phyloP scores from a whole-genome alignment of 306 rosid species.

The Cucumis cinereus region DNA sequence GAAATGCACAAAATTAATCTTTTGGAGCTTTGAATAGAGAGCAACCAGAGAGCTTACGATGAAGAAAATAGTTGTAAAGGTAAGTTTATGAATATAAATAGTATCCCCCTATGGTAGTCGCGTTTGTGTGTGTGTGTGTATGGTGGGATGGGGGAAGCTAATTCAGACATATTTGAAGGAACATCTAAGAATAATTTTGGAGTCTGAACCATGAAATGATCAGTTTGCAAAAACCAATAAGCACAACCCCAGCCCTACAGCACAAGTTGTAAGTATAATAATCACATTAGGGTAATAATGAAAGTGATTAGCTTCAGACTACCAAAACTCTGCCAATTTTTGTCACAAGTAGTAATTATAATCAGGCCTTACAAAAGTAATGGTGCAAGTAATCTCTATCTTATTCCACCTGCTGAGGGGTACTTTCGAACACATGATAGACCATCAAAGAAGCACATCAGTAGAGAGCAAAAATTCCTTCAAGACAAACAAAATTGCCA shows the following conservation, averaged over 20 bases:
- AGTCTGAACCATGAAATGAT: constrained; percentile 92
- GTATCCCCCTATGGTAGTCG: background rate
- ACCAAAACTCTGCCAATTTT: background rate
- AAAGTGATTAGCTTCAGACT: background rate
- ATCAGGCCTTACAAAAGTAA: no score
- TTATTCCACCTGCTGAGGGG: background rate
- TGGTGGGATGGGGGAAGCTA: background rate
- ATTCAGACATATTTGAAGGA: constrained; percentile 75
- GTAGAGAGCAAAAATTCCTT: background rate
- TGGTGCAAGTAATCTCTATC: background rate
- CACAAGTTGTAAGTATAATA: constrained; percentile 7
- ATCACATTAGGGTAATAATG: background rate
- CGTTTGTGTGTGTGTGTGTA: background rate
- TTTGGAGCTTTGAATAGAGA: background rate
- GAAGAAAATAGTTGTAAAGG: background rate
- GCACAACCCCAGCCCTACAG: constrained; percentile 98
- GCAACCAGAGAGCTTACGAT: background rate
- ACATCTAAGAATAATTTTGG: constrained; percentile 72
- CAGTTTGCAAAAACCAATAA: constrained; percentile 86
- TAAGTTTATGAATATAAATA: background rate
- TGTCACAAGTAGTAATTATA: background rate
- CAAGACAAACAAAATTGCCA: background rate
- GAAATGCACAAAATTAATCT: background rate
- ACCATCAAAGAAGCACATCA: background rate
- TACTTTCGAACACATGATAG: background rate